Base-by-base conservation (phyloP, 169 alveolate genomes). In the Fabrea salina region DNA sequence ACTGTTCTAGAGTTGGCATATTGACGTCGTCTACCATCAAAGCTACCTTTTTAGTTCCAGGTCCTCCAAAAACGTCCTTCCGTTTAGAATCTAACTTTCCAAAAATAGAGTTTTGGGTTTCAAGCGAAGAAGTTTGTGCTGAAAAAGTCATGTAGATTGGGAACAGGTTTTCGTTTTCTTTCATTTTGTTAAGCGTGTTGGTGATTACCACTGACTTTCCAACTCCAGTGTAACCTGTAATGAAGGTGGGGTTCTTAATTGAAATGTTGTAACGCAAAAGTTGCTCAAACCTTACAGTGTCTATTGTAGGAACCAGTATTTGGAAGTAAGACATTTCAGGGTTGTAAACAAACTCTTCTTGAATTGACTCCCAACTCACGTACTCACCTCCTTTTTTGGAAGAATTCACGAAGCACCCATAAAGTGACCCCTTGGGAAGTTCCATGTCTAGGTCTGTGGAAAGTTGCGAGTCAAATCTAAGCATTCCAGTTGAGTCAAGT, bases 151-250 rank as follows among this genome's bases (percentile, higher is more conserved):
- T 83, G 78, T 80, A 75, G 35, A 94, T 88, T 4, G 96, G 92
- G 13, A 79, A 83, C 59, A 92, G 83, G 13, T 86, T 77, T 51
- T 90, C 93, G 2, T 91, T 82, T 50, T 80, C 95, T 85, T 88
- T 89, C 82, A 93, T 85, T 58, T 82, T 71, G 56, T 89, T 90
- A 50, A 94, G 86, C 66, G 90, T 81, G 68, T 91, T 86, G 56
- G 89, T 84, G 30, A 91, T 88, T n/a, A 93, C 83, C 22, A 94
- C 96, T 57, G 97, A 87, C 86, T 97, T 97, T 43, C 99, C 99
- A 4, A 94, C 95, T 22, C 99, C 98, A 57, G 98, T 91, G 27
- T 86, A 84, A 37, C 98, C 98, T 30, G 97, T 92, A 16, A 96
- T 86, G 90, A 92, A 92, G 7, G 88, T 82, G 50, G 92, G 91